Conservation (phyloP, 2,329 filamentous ascomycete genomes). For the Phialophora macrospora region DNA sequence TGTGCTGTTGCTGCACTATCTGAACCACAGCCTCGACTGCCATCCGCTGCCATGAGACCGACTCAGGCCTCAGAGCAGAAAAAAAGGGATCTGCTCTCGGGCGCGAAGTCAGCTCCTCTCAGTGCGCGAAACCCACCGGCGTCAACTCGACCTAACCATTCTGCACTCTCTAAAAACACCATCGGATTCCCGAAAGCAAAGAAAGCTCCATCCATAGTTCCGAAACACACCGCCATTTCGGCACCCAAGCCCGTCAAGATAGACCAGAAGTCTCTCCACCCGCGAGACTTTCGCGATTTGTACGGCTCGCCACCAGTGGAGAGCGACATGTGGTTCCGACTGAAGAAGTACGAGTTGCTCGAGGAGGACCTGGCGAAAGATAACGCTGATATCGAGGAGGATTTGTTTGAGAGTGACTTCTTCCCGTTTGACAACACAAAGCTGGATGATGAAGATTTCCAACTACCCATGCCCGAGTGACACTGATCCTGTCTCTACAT, state of each 20-base stretch:
- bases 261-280: conserved; percentile 44
- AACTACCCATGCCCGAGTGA: conserved; percentile 36
- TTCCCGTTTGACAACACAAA: conserved; percentile 40
- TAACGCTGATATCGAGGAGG: conserved; percentile 41
- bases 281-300: conserved; percentile 50
- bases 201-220: conserved; percentile 52
- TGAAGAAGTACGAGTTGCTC: conserved; percentile 48
- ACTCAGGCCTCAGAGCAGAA: conserved; percentile 47
- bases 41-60: conserved; percentile 42
- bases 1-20: conserved; percentile 49
- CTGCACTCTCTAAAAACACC: conserved; percentile 75
- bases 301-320: conserved; percentile 50
- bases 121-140: conserved; percentile 54
- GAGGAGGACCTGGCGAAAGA: conserved; percentile 41
- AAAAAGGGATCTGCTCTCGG: conserved; percentile 46
- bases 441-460: conserved; percentile 37
- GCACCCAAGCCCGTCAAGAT: conserved; percentile 39
- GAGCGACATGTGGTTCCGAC: conserved; percentile 51
- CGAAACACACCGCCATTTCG: conserved; percentile 41
- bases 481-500: not conserved
- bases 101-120: conserved; percentile 14
- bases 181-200: conserved; percentile 84
- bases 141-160: conserved; percentile 64
- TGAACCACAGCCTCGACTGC: conserved; percentile 43
- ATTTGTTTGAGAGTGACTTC: conserved; percentile 36